Evolutionary conservation across 495 filamentous ascomycete genomes (phyloP).

Genomic region (Thermochaetoides thermophila): DNA sequence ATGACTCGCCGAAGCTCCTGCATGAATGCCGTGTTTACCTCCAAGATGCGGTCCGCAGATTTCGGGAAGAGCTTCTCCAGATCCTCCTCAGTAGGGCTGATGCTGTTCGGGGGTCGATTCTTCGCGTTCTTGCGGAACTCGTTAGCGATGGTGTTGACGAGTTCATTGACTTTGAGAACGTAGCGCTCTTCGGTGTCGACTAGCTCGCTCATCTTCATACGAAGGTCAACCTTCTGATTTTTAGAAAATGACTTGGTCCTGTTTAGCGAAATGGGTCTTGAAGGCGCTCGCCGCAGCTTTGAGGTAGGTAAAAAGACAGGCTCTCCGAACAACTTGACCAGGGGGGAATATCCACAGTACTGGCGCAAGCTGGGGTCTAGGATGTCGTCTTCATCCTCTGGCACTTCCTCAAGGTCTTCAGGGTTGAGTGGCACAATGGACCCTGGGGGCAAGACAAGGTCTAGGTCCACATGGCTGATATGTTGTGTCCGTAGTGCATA

Average conservation of each 20-base stretch:
- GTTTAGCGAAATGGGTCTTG: constrained; percentile 64
- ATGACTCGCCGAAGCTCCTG: constrained; percentile 57
- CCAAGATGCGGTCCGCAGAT: constrained; percentile 59
- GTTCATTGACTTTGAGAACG: constrained; percentile 66
- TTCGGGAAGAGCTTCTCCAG: constrained; percentile 66
- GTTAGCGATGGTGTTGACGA: constrained; percentile 59
- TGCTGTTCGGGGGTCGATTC: constrained; percentile 40
- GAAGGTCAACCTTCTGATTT: constrained; percentile 67
- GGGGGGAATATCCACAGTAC: constrained; percentile 57
- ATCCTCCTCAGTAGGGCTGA: constrained; percentile 56
- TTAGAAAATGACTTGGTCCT: constrained; percentile 57
- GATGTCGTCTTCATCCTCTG: constrained; percentile 45
- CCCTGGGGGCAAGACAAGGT: constrained; percentile 67
- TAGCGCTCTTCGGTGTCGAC: constrained; percentile 91
- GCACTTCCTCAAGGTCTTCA: constrained; percentile 34
- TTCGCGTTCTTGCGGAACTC: constrained; percentile 59
- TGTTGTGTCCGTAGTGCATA: constrained; percentile 61
- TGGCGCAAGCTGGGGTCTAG: constrained; percentile 43
- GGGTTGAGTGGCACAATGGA: constrained; percentile 46
- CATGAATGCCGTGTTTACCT: constrained; percentile 66
- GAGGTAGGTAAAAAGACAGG: constrained; percentile 78
- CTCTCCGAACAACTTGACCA: constrained; percentile 66
- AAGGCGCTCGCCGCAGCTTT: constrained; percentile 73
- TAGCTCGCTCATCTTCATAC: constrained; percentile 81
- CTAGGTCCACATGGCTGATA: constrained; percentile 71